Conservation (phyloP, 768 basidiomycete species). For the Russula ochroleuca region DNA sequence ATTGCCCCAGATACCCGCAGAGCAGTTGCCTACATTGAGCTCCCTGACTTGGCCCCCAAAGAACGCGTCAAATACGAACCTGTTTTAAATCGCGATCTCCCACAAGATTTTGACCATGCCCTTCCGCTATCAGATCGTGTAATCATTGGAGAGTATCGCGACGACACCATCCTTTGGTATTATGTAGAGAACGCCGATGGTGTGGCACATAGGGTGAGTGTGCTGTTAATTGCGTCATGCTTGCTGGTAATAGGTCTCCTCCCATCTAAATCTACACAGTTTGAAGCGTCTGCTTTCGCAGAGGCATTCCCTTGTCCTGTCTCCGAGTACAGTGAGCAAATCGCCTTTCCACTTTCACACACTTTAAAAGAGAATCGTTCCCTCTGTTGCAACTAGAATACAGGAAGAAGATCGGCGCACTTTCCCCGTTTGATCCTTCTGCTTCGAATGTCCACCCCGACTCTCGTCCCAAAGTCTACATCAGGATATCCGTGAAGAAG, state of each 20-base stretch:
- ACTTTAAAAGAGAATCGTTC: not conserved
- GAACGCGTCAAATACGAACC: constrained; percentile 21
- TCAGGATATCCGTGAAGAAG: constrained; percentile 32
- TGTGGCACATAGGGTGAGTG: constrained; percentile 23
- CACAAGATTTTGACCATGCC: constrained; percentile 18
- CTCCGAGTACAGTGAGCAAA: constrained; percentile 23
- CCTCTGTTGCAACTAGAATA: constrained; percentile 38
- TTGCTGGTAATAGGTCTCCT: not conserved
- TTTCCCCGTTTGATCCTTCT: constrained; percentile 58
- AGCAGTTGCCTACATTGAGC: constrained; percentile 7
- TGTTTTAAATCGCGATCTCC: constrained; percentile 18
- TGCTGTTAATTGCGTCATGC: not conserved
- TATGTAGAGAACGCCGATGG: constrained; percentile 20
- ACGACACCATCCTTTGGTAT: constrained; percentile 23
- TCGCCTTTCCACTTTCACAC: not conserved
- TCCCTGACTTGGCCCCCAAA: constrained; percentile 1
- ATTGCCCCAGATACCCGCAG: not conserved
- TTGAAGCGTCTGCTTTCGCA: constrained; percentile 12
- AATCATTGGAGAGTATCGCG: constrained; percentile 24
- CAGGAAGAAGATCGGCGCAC: constrained; percentile 40
- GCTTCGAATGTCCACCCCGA: constrained; percentile 54
- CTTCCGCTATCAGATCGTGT: constrained; percentile 18
- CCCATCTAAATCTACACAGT: constrained; percentile 11
- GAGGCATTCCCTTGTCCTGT: constrained; percentile 23
- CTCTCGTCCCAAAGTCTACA: constrained; percentile 47